Evolutionary conservation across 1,139 yeast genomes (phyloP).

Genomic region (Candida dubliniensis): DNA sequence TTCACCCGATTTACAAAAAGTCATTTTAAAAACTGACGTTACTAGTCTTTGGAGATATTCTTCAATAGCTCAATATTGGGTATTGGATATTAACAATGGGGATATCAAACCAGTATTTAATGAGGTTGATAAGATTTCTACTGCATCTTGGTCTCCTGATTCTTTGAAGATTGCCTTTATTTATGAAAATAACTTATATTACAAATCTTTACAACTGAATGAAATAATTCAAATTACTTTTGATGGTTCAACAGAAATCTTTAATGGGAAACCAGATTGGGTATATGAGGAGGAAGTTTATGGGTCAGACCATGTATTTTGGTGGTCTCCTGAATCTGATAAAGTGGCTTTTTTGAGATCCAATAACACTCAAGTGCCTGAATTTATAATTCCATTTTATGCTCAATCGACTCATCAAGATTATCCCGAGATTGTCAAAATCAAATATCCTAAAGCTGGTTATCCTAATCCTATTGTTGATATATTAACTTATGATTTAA

Average conservation of each 20-base stretch:
- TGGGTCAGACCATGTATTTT: conserved; percentile 48
- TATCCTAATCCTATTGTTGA: conserved; percentile 45
- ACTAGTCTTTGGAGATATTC: conserved; percentile 77
- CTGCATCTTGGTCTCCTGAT: conserved; percentile 75
- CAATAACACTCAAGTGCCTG: conserved; percentile 55
- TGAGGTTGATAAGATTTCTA: conserved; percentile 34
- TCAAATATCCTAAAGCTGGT: conserved; percentile 51
- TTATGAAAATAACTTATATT: conserved; percentile 58
- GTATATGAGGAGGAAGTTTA: conserved; percentile 89
- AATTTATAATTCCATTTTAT: conserved; percentile 52
- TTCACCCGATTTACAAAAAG: conserved; percentile 61
- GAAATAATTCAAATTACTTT: conserved; percentile 50
- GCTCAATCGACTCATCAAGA: conserved; percentile 43
- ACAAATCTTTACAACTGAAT: conserved; percentile 22
- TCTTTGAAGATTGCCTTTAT: conserved; percentile 70
- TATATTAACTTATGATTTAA: conserved; percentile 35
- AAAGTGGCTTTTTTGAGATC: conserved; percentile 48
- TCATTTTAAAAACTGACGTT: conserved; percentile 55
- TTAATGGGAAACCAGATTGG: conserved; percentile 95
- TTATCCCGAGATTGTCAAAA: conserved; percentile 39
- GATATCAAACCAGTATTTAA: conserved; percentile 28
- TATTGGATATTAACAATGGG: conserved; percentile 29
- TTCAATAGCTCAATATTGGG: conserved; percentile 63
- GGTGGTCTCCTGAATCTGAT: conserved; percentile 61
- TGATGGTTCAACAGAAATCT: conserved; percentile 66